Percentiles rank a stretch among this genome's conserved stretches.
Conservation (phyloP, 1,139 yeast species). For the Taiozyma onychis region DNA sequence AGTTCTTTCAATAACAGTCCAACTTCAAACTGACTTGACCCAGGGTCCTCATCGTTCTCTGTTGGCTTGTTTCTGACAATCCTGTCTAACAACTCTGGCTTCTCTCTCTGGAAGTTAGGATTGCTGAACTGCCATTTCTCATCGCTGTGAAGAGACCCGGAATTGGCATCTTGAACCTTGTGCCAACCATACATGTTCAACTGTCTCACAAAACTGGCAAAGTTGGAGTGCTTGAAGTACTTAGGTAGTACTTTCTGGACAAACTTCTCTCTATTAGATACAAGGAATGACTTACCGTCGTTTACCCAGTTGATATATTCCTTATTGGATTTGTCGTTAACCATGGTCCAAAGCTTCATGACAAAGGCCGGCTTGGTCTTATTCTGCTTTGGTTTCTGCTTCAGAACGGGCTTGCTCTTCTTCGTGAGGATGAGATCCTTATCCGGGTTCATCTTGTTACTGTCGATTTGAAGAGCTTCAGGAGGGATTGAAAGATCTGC, state of each 20-base stretch:
- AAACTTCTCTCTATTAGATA: slow-evolving; percentile 77
- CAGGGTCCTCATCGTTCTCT: slow-evolving; percentile 27
- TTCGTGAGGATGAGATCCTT: not conserved
- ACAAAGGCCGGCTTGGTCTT: slow-evolving; percentile 73
- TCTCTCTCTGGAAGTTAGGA: slow-evolving; percentile 72
- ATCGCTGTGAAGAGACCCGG: slow-evolving; percentile 58
- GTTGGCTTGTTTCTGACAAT: slow-evolving; percentile 69
- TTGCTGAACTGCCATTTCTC: slow-evolving; percentile 94
- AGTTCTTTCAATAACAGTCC: slow-evolving; percentile 61
- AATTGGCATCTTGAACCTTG: slow-evolving; percentile 59
- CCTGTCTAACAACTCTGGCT: slow-evolving; percentile 63
- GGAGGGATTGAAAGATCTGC: not conserved
- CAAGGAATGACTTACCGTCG: slow-evolving; percentile 83
- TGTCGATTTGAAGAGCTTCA: not conserved
- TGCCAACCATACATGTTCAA: slow-evolving; percentile 98
- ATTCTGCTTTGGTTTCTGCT: not conserved
- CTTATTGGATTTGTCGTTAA: slow-evolving; percentile 67
- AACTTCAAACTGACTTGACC: slow-evolving; percentile 39
- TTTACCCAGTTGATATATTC: slow-evolving; percentile 78
- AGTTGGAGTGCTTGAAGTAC: slow-evolving; percentile 90
- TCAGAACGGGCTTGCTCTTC: not conserved
- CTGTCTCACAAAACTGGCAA: slow-evolving; percentile 93
- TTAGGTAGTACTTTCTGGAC: slow-evolving; percentile 81
- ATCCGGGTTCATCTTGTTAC: not conserved
- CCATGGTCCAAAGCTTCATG: slow-evolving; percentile 91